Evolutionary conservation across 2,329 filamentous ascomycete genomes (phyloP).

Genomic region (Rachicladosporium sp.): DNA sequence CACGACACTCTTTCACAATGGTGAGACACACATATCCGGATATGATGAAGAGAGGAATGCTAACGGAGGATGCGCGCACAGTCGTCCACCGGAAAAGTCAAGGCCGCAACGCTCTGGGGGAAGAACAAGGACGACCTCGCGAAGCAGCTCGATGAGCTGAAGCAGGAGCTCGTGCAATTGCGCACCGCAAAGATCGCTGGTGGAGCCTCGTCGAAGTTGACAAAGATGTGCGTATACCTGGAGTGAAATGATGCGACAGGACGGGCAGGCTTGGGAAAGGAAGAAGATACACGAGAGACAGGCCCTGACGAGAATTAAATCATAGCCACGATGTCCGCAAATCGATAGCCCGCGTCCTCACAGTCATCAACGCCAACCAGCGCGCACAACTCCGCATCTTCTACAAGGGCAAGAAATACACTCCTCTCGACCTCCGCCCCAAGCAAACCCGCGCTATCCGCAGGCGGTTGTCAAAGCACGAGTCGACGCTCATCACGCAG

Average conservation of each 20-base stretch:
- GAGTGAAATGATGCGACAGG: background rate
- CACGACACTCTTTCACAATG: constrained; percentile 16
- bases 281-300: constrained; percentile 7
- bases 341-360: constrained; percentile 97
- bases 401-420: constrained; percentile 99
- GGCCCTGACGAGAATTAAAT: constrained; percentile 6
- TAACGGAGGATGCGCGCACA: constrained; percentile 20
- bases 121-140: constrained; percentile 98
- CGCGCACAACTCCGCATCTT: constrained; percentile 93
- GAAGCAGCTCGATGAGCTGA: constrained; percentile 89
- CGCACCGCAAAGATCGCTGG: constrained; percentile 95
- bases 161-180: constrained; percentile 91
- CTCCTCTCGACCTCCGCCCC: constrained; percentile 92
- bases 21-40: constrained; percentile 7
- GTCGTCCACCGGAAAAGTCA: constrained; percentile 61
- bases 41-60: constrained; percentile 6
- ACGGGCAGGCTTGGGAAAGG: constrained; percentile 3
- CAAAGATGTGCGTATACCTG: constrained; percentile 66
- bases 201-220: constrained; percentile 89
- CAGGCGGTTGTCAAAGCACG: constrained; percentile 84
- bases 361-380: constrained; percentile 99
- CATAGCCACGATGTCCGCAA: constrained; percentile 95
- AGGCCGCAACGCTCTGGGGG: constrained; percentile 91
- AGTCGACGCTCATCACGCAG: constrained; percentile 71
- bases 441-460: constrained; percentile 98